Evolutionary conservation across 179 eudicot genomes (phyloP).

Genomic region (Silene vulgaris): DNA sequence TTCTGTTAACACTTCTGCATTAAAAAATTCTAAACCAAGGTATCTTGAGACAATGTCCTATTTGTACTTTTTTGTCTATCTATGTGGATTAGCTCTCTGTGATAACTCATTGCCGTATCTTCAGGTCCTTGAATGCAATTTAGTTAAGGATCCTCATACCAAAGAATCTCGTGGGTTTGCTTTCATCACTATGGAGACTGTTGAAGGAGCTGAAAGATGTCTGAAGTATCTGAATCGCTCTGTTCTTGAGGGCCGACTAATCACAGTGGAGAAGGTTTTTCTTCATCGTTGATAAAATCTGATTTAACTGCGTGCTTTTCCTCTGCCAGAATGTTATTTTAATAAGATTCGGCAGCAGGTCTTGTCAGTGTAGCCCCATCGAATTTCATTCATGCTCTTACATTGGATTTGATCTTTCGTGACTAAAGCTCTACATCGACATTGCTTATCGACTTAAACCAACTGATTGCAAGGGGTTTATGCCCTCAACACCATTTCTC

Average conservation of each 20-base stretch:
- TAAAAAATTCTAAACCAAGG: neutral
- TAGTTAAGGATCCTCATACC: slow-evolving; percentile 45
- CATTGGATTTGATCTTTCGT: slow-evolving; percentile 42
- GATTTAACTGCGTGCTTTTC: slow-evolving; percentile 12
- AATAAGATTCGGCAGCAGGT: slow-evolving; percentile 58
- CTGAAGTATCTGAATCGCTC: slow-evolving; percentile 41
- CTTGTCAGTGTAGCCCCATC: slow-evolving; percentile 49
- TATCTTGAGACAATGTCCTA: neutral
- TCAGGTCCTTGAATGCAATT: slow-evolving; percentile 37
- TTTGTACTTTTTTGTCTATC: neutral
- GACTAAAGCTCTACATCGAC: slow-evolving; percentile 51
- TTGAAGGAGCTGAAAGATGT: slow-evolving; percentile 40
- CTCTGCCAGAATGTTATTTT: slow-evolving; percentile 29
- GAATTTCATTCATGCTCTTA: slow-evolving; percentile 47
- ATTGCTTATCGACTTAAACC: slow-evolving; percentile 38
- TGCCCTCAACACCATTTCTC: slow-evolving; percentile 39
- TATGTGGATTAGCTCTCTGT: neutral
- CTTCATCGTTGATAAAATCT: neutral
- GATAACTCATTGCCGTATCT: neutral
- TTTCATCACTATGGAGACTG: slow-evolving; percentile 41
- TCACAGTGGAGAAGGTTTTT: slow-evolving; percentile 46
- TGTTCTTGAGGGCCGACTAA: slow-evolving; percentile 44
- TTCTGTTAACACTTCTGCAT: neutral
- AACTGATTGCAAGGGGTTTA: slow-evolving; percentile 44
- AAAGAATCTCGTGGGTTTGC: slow-evolving; percentile 48